Conservation (phyloP, 2,329 filamentous ascomycete species). For the Boeremia lycopersici region DNA sequence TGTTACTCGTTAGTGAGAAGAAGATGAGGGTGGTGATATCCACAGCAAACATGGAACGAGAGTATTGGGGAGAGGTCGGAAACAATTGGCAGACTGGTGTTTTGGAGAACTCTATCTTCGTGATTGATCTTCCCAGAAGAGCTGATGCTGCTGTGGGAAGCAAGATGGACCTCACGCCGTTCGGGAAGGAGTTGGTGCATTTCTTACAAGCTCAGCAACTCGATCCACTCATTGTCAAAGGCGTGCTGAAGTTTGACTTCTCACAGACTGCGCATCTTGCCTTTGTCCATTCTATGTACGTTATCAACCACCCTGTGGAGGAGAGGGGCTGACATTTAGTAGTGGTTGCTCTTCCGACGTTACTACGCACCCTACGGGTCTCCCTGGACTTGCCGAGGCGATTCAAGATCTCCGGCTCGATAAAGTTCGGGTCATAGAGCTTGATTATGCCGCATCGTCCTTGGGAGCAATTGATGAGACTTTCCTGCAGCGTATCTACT, state of each 20-base stretch:
- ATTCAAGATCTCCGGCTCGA: constrained; percentile 52
- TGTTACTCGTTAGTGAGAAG: constrained; percentile 77
- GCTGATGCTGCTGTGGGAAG: constrained; percentile 28
- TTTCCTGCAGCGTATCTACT: constrained; percentile 66
- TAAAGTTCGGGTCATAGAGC: constrained; percentile 58
- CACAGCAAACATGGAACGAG: constrained; percentile 81
- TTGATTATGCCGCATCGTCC: constrained; percentile 83
- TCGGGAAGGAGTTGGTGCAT: constrained; percentile 71
- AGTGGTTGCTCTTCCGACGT: constrained; percentile 45
- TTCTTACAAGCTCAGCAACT: constrained; percentile 74
- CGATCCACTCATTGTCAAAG: constrained; percentile 67
- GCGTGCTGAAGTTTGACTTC: constrained; percentile 82
- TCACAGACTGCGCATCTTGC: constrained; percentile 70
- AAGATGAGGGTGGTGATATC: constrained; percentile 83
- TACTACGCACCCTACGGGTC: constrained; percentile 64
- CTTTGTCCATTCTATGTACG: constrained; percentile 86
- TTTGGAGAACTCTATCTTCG: constrained; percentile 67
- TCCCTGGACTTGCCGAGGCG: constrained; percentile 73
- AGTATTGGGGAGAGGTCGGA: constrained; percentile 83
- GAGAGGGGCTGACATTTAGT: neutral
- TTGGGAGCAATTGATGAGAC: constrained; percentile 75
- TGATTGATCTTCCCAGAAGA: constrained; percentile 85
- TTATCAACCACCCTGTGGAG: neutral
- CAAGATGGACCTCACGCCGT: constrained; percentile 55
- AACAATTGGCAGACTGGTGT: constrained; percentile 55